Evolutionary conservation across 192 early-diverging fungal species (phyloP).

Genomic region (Linnemannia schmuckeri): DNA sequence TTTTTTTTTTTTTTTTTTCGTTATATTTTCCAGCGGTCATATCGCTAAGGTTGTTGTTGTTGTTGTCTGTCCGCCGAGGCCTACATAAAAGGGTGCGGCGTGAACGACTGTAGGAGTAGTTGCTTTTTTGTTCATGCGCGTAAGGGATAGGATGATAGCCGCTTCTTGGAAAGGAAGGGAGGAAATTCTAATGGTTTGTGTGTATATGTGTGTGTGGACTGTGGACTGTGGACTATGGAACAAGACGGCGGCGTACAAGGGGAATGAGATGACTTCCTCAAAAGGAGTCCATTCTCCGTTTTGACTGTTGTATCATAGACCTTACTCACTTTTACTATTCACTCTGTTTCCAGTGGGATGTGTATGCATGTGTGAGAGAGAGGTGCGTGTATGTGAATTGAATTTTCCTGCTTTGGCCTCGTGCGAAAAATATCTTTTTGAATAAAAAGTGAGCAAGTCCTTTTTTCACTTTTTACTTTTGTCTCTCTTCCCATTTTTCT

Average conservation of each 20-base stretch:
- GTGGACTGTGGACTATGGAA: not conserved
- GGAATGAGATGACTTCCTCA: conserved; percentile 8
- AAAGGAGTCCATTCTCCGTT: conserved; percentile 6
- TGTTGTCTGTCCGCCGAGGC: not conserved
- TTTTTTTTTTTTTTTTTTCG: no score
- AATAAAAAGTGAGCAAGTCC: not conserved
- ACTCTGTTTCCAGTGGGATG: no score
- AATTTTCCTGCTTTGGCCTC: not conserved
- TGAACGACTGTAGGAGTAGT: not conserved
- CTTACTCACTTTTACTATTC: not conserved
- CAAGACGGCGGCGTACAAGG: not conserved
- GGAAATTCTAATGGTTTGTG: not conserved
- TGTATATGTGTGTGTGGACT: not conserved
- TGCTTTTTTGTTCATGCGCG: not conserved
- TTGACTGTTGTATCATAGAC: not conserved
- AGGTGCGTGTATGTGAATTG: not conserved
- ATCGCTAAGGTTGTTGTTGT: not conserved
- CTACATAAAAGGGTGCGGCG: not conserved
- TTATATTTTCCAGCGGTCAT: not conserved
- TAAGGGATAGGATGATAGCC: not conserved
- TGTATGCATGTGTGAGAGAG: no score
- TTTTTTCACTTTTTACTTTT: conserved; percentile 7
- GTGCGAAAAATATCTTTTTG: not conserved
- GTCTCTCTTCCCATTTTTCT: not conserved
- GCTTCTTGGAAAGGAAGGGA: not conserved